Conservation (phyloP, 1,284 basidiomycete species). For the Ustanciosporium gigantosporum region DNA sequence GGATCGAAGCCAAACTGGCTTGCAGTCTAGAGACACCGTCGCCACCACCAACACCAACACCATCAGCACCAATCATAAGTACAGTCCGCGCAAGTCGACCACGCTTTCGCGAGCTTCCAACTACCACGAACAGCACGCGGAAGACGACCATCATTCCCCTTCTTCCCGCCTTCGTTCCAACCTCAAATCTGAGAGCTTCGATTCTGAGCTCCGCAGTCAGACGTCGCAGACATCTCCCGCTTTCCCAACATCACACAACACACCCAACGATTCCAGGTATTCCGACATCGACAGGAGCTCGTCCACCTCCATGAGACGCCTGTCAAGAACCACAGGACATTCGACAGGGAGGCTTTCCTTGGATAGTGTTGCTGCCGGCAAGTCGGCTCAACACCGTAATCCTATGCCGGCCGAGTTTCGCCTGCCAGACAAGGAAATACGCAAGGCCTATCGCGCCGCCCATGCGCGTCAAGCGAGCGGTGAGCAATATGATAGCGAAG, state of each 20-base stretch:
- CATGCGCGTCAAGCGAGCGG: constrained; percentile 12
- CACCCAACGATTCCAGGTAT: constrained; percentile 5
- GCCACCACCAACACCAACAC: constrained; percentile 8
- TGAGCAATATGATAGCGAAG: constrained; percentile 15
- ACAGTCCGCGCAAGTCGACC: constrained; percentile 34
- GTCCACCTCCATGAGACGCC: constrained; percentile 15
- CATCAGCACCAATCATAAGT: constrained; percentile 19
- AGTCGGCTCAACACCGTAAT: constrained; percentile 9
- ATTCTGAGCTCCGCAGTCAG: too few species aligned
- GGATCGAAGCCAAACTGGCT: too few species aligned
- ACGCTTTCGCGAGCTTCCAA: constrained; percentile 5
- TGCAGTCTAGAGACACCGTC: constrained; percentile 1
- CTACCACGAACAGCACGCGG: constrained; percentile 6
- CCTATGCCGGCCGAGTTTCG: constrained; percentile 41
- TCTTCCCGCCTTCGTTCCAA: not conserved
- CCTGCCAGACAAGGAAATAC: constrained; percentile 29
- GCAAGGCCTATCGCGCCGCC: constrained; percentile 31
- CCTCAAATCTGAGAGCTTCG: too few species aligned
- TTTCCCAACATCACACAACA: not conserved
- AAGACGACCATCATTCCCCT: not conserved
- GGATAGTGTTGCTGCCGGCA: constrained; percentile 7
- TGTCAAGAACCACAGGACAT: constrained; percentile 10
- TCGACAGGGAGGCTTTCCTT: constrained; percentile 14
- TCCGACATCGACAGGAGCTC: constrained; percentile 2
- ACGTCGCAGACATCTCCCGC: not conserved